phyloP scores from a whole-genome alignment of 768 basidiomycete genomes.

The Erythrobasidium yunnanense region DNA sequence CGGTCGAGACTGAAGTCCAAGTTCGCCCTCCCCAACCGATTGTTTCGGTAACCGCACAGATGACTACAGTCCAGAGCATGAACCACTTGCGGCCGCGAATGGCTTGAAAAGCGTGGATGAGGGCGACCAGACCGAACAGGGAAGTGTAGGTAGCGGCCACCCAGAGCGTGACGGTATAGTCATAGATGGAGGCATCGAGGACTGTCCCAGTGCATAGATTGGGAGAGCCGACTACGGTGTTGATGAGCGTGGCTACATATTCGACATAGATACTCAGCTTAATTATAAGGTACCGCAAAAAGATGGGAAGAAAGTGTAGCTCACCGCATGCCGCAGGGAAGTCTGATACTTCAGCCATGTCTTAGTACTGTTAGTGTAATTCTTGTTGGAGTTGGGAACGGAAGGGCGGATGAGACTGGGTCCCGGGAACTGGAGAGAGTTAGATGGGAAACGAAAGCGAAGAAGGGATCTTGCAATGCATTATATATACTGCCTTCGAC shows the following conservation, averaged over 20 bases:
- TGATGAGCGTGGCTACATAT: constrained; percentile 10
- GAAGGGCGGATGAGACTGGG: too few species aligned
- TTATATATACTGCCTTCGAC: too few species aligned
- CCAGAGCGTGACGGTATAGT: constrained; percentile 13
- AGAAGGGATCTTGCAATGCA: too few species aligned
- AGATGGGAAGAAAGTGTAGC: too few species aligned
- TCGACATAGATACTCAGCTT: too few species aligned
- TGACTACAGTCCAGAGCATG: constrained; percentile 3
- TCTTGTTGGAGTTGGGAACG: too few species aligned
- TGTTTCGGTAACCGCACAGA: constrained; percentile 6
- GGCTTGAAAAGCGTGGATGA: background rate
- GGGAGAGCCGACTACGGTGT: background rate
- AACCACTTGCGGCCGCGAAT: constrained; percentile 6
- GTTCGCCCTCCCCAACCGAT: constrained; percentile 8
- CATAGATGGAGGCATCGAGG: background rate
- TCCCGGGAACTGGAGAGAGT: too few species aligned
- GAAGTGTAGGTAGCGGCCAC: background rate
- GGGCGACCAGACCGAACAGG: constrained; percentile 7
- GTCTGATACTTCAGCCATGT: too few species aligned
- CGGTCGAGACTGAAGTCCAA: background rate
- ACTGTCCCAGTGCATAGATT: constrained; percentile 5
- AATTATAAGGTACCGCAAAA: too few species aligned
- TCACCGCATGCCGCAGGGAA: too few species aligned
- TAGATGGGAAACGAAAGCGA: too few species aligned
- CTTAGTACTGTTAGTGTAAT: too few species aligned